Base-by-base conservation (phyloP, 768 basidiomycete species). In the Lactifluus pinguis region DNA sequence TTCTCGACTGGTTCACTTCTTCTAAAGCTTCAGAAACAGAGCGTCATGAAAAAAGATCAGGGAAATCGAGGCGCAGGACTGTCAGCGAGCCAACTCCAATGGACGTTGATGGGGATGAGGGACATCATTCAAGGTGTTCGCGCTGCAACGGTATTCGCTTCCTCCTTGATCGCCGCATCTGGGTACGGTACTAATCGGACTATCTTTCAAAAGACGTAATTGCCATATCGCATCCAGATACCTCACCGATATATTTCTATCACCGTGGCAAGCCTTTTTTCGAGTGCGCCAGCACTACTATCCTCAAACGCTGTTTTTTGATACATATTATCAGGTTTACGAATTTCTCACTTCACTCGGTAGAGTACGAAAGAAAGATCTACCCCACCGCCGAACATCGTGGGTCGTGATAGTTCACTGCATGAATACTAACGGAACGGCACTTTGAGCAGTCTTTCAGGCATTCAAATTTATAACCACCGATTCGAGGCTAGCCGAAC, bases 371-470 rank as follows among this genome's bases (percentile, higher is more conserved):
- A 1, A 34, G 57, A 41, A 53, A 47, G n/a, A 53, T 50, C n/a
- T 65, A 65, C 19, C 41, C 64, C 25, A 65, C 64, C 17, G 53
- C 64, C 2, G 64, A 65, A 49, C 64, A 65, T 29, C 64, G 64
- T 65, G 57, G 41, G 64, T 64, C 8, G 32, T 32, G 42, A 30
- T 38, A 1, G 39, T 7, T 19, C 11, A 34, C n/a, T 32, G 47
- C 9, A 34, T 49, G 14, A 30, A n/a, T 61, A 36, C 39, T 25
- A 38, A 45, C 34, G 21, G 32, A 38, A 45, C 25, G 34, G 32
- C 51, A 14, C 6, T 38, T 8, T 11, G 14, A 34, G 38, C 49
- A 65, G 64, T 65, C 6, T 65, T 39, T 63, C 64, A 65, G 53
- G 64, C 64, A 10, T 41, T 55, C 36, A 65, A 65, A 49, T 65